These are phyloP conservation scores for Chloroidium sp. DNA, from an alignment of 163 green algal species.

Conservation along the genomic window DNA sequence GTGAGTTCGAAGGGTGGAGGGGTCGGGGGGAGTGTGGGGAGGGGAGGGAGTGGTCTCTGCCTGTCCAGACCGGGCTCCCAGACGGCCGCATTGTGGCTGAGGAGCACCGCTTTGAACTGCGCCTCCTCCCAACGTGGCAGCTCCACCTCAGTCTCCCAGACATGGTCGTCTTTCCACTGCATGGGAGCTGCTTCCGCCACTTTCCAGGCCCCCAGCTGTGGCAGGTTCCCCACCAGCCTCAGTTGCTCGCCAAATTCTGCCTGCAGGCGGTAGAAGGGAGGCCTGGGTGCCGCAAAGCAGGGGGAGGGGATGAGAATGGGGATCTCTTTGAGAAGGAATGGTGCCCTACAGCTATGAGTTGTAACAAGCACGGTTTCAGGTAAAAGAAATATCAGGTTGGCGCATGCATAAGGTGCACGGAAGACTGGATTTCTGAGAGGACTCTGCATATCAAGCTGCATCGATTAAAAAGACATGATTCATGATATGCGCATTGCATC, in stretches of 20 bases:
- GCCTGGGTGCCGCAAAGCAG: not conserved
- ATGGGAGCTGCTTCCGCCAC: constrained; percentile 1
- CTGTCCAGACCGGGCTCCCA: constrained; percentile 5
- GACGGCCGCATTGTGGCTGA: not conserved
- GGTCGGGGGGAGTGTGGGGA: too few species aligned
- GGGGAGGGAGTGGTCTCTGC: too few species aligned
- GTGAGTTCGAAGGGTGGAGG: too few species aligned
- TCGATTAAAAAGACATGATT: too few species aligned
- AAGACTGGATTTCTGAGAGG: too few species aligned
- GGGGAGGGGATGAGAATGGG: not conserved
- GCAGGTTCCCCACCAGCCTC: constrained; percentile 5
- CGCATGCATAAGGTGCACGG: too few species aligned
- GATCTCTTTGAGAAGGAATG: too few species aligned
- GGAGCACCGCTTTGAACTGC: constrained; percentile 5
- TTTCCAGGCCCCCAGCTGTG: not conserved
- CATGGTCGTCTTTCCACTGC: constrained; percentile 5
- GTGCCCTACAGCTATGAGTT: too few species aligned
- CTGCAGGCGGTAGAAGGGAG: constrained; percentile 1
- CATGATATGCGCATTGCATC: too few species aligned
- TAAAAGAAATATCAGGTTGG: too few species aligned
- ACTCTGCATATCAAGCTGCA: too few species aligned
- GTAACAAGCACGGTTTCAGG: too few species aligned
- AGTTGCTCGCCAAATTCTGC: constrained; percentile 1
- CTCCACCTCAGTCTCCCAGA: not conserved
- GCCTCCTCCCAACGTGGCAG: not conserved